Evolutionary conservation across 169 alveolate species (phyloP), one percentile per base, ranked within the genome.

Genomic region (Eimeria brunetti): DNA sequence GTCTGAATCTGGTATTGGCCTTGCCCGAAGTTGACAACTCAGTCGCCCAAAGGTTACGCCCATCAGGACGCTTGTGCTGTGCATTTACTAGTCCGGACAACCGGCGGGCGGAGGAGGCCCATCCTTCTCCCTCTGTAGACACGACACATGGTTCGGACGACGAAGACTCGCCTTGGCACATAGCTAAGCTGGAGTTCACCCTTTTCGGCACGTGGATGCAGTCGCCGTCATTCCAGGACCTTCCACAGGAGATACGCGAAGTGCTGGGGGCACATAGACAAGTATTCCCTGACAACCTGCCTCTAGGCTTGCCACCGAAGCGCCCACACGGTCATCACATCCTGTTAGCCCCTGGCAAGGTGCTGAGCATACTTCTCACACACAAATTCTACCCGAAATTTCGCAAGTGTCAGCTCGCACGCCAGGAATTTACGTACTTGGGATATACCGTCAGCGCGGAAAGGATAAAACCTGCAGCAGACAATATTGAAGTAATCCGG

Each of bases 281-380:
- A 1, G 75, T 64, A 12, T 14, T 38, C 11, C 53, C 33, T 0
- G 83, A 33, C 11, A 49, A 11, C 1, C 83, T 73, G 5, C 67
- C 88, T 46, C 27, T 18, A n/a, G 67, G 67, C 12, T 24, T 78
- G 64, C 88, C 88, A 8, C 88, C 88, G 67, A 78, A 78, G 69
- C 88, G 88, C 64, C 88, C 67, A 27, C n/a, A 78, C 18, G 88
- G 46, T 49, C 88, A 78, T 5, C 67, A 8, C 3, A 49, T 46
- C 14, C 53, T 49, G 0, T 8, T 78, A 4, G 88, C 46, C 44
- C 88, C 16, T 9, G 64, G 88, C n/a, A 78, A 49, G 64, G 46
- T 41, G 46, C 46, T 53, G 12, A 1, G 60, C 7, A 53, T 53
- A 3, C 60, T 11, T 53, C 60, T 16, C 60, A 6, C 2, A 3